A percentile compares a stretch with the other conserved stretches of the same genome.
Evolutionary conservation across 202 grass and related monocot species (phyloP).

Genomic region (Saccharum hybrid): DNA sequence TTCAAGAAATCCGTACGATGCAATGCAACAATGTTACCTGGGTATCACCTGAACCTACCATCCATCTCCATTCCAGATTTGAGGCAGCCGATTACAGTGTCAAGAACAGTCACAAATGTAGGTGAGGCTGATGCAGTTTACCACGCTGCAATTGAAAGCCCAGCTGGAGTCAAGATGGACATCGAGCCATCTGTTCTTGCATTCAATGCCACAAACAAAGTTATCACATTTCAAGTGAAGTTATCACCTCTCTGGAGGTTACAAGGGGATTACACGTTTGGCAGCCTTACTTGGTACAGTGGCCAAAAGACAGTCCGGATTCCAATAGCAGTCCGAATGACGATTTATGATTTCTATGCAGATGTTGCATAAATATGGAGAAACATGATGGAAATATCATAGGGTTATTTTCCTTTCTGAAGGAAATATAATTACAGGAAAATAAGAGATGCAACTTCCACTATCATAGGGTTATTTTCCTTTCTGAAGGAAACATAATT

Average conservation of each 20-base stretch:
- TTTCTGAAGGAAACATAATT: too few relatives aligned
- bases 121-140: constrained; percentile 42
- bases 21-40: neutral
- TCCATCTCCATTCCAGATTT: constrained; percentile 59
- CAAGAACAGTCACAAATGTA: constrained; percentile 54
- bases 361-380: constrained; percentile 38
- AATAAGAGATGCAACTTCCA: too few relatives aligned
- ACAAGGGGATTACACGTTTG: constrained; percentile 61
- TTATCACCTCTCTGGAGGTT: constrained; percentile 42
- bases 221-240: constrained; percentile 50
- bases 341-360: constrained; percentile 51
- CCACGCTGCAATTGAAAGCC: constrained; percentile 38
- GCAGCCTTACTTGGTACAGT: constrained; percentile 64
- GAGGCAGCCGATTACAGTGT: constrained; percentile 2
- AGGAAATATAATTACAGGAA: neutral
- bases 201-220: constrained; percentile 41
- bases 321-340: constrained; percentile 49
- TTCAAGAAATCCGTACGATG: neutral
- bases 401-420: neutral
- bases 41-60: constrained; percentile 51
- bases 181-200: constrained; percentile 45
- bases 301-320: constrained; percentile 24
- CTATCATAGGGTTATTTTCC: too few relatives aligned
- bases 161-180: constrained; percentile 47
- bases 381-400: neutral